These are phyloP conservation scores for Corylus americana DNA, from an alignment of 306 rosid genomes.

Conservation along the genomic window DNA sequence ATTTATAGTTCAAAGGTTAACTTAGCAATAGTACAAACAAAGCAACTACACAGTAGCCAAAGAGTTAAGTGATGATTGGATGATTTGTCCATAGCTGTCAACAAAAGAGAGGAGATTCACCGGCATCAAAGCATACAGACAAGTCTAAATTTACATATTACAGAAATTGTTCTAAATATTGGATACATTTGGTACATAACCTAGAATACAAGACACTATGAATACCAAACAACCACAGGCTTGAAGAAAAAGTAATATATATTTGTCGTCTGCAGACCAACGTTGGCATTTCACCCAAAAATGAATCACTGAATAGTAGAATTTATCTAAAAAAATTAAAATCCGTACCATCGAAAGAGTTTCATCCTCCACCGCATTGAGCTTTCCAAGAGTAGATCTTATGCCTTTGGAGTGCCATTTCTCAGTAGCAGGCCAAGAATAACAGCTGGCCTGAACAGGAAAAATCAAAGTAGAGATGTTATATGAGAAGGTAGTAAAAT, in stretches of 20 bases:
- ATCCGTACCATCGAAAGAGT: conserved; percentile 58
- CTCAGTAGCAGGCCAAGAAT: conserved; percentile 42
- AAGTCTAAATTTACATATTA: not conserved
- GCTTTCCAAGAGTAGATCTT: conserved; percentile 55
- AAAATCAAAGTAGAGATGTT: conserved; percentile 18
- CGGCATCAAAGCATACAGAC: no score
- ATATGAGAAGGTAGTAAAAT: not conserved
- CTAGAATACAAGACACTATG: not conserved
- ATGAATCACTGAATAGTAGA: not conserved
- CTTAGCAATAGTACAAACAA: no score
- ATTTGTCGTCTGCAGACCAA: not conserved
- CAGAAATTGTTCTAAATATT: no score
- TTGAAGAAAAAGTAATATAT: not conserved
- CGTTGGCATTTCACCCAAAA: not conserved
- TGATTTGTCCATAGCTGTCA: no score
- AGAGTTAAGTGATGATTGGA: no score
- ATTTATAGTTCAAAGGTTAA: not conserved
- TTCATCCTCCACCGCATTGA: conserved; percentile 53
- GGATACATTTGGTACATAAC: not conserved
- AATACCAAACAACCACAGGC: not conserved
- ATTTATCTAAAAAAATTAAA: not conserved
- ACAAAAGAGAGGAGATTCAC: no score
- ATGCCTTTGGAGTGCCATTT: conserved; percentile 35
- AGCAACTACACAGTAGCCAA: no score
- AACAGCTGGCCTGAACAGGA: conserved; percentile 50